Conservation (phyloP, 768 basidiomycete genomes). For the Lyophyllum decastes region DNA sequence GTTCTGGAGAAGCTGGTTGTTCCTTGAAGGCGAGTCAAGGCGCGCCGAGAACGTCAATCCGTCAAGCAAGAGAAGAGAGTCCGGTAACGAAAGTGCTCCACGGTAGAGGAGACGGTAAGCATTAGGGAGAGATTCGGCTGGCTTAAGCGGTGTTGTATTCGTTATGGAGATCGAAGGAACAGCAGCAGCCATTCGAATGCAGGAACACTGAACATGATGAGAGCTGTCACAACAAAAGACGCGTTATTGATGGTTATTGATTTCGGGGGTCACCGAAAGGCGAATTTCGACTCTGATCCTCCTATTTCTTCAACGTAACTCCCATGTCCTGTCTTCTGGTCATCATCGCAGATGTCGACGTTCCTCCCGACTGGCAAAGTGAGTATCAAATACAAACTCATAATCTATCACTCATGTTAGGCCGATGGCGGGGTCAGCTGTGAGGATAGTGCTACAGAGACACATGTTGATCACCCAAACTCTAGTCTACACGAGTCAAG, state of each 20-base stretch:
- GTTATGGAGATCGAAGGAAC: conserved; percentile 13
- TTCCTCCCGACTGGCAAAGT: conserved; percentile 8
- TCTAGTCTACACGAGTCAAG: conserved; percentile 5
- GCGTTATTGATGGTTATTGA: conserved; percentile 17
- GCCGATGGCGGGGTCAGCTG: not conserved
- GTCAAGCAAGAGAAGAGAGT: conserved; percentile 71
- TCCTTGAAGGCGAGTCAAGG: conserved; percentile 40
- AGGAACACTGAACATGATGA: conserved; percentile 22
- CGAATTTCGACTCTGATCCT: not conserved
- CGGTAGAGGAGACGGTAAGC: conserved; percentile 69
- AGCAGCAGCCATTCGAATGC: conserved; percentile 16
- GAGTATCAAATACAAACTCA: not conserved
- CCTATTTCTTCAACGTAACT: not conserved
- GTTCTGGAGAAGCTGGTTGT: conserved; percentile 56
- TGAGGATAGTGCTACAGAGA: conserved; percentile 4
- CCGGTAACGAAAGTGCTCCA: conserved; percentile 71
- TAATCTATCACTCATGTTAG: not conserved
- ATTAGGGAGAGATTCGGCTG: conserved; percentile 9
- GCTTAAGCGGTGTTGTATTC: conserved; percentile 21
- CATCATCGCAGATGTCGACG: conserved; percentile 3
- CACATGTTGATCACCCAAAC: conserved; percentile 4
- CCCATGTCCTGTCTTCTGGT: conserved; percentile 15
- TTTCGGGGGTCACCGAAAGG: not conserved
- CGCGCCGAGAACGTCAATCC: conserved; percentile 69
- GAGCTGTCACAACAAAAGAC: conserved; percentile 9